Evolutionary conservation across 73 alveolate species (phyloP).

Genomic region (Tetrahymena malaccensis): DNA sequence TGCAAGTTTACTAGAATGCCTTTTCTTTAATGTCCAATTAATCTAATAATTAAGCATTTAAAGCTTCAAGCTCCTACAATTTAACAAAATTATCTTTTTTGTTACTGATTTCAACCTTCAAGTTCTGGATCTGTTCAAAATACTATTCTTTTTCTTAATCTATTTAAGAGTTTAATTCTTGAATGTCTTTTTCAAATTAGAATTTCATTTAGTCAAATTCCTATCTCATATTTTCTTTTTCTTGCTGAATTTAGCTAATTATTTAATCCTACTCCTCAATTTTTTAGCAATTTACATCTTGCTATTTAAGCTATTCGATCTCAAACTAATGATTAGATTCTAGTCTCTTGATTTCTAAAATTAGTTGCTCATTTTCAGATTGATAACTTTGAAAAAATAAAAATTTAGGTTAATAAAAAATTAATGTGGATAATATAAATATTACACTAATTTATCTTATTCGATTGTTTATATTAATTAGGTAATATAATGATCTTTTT

Average conservation of each 20-base stretch:
- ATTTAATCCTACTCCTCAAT: background rate
- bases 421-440: background rate
- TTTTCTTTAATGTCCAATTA: background rate
- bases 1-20: background rate
- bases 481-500: background rate
- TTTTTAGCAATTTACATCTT: background rate
- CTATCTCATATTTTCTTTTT: background rate
- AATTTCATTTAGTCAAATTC: background rate
- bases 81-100: background rate
- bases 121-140: background rate
- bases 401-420: background rate
- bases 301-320: background rate
- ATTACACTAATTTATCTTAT: background rate
- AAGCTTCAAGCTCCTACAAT: background rate
- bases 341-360: background rate
- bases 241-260: background rate
- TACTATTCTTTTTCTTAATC: background rate
- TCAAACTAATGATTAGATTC: background rate
- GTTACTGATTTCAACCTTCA: background rate
- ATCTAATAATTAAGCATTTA: background rate
- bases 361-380: background rate
- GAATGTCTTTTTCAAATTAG: background rate
- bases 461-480: background rate
- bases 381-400: background rate
- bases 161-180: background rate